phyloP scores from a whole-genome alignment of 164 flowering plant species.

The Saururus chinensis region DNA sequence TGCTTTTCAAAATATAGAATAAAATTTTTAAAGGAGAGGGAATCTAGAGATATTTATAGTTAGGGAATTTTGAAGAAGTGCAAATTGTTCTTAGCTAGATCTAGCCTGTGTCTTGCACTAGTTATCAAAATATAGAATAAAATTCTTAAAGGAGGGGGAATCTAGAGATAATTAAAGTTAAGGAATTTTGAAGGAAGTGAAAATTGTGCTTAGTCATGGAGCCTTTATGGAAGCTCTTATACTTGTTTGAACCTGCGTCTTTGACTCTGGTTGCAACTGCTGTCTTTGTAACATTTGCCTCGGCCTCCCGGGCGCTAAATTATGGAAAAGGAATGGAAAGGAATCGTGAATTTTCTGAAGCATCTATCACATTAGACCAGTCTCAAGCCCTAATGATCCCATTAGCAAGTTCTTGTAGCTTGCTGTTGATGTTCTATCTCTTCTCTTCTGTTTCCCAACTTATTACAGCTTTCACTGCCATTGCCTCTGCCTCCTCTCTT shows the following conservation, averaged over 20 bases:
- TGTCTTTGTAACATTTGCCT: slow-evolving; percentile 66
- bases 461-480: slow-evolving; percentile 77
- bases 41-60: neutral
- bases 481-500: slow-evolving; percentile 71
- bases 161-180: no score
- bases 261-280: slow-evolving; percentile 69
- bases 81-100: no score
- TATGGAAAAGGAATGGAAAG: slow-evolving; percentile 88
- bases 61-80: no score
- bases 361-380: slow-evolving; percentile 71
- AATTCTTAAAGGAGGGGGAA: no score
- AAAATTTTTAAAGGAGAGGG: neutral
- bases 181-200: no score
- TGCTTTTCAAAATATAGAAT: no score
- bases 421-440: slow-evolving; percentile 83
- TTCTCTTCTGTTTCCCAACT: slow-evolving; percentile 86
- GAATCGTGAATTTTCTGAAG: slow-evolving; percentile 70
- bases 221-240: slow-evolving; percentile 60
- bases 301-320: slow-evolving; percentile 75
- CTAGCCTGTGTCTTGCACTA: no score
- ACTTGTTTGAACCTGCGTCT: slow-evolving; percentile 80
- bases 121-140: no score
- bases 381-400: slow-evolving; percentile 97
- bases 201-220: slow-evolving; percentile 41
- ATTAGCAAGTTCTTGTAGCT: slow-evolving; percentile 74